These are phyloP conservation scores for Persicaria tinctoria DNA, from an alignment of 148 eudicot genomes.

Conservation along the genomic window DNA sequence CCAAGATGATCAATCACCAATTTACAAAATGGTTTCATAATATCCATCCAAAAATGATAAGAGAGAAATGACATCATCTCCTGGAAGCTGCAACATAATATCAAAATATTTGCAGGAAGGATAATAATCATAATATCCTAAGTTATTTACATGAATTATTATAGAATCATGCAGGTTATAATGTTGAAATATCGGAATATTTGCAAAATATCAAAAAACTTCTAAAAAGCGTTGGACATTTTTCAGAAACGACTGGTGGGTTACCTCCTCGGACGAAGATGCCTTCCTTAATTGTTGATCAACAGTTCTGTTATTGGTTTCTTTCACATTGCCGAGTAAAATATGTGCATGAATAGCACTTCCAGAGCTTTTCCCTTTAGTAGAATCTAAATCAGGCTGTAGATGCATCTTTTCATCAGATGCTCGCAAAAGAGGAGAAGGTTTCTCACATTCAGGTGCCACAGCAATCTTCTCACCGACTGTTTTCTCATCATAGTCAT, in stretches of 20 bases:
- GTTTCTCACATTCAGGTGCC: constrained; percentile 67
- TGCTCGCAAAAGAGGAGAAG: constrained; percentile 29
- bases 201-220: neutral
- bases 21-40: neutral
- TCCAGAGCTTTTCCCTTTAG: constrained; percentile 25
- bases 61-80: neutral
- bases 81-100: neutral
- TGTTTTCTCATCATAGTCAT: constrained; percentile 56
- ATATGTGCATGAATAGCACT: constrained; percentile 32
- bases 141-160: neutral
- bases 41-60: neutral
- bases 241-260: neutral
- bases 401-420: constrained; percentile 20
- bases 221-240: neutral
- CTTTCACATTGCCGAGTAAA: constrained; percentile 35
- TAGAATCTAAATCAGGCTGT: constrained; percentile 20
- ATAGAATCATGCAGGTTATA: neutral
- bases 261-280: constrained; percentile 35
- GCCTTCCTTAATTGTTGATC: constrained; percentile 27
- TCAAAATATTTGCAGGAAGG: neutral
- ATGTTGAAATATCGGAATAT: neutral
- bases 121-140: neutral
- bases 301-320: constrained; percentile 27
- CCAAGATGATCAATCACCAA: neutral
- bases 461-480: constrained; percentile 81